Conservation (phyloP, 768 basidiomycete genomes). For the Naematelia encephala region DNA sequence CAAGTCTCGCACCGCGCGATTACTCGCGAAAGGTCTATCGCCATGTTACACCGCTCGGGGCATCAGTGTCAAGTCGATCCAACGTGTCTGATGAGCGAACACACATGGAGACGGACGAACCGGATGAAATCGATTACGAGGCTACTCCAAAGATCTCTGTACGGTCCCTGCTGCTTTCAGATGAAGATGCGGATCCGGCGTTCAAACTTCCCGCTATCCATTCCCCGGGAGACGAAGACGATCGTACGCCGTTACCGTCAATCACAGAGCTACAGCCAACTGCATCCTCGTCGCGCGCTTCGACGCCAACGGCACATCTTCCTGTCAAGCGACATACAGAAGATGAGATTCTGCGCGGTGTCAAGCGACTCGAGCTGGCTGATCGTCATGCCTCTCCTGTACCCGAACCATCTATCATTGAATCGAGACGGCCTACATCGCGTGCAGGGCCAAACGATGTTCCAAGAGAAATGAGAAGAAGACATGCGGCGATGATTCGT, state of each 20-base stretch:
- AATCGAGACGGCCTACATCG: not conserved
- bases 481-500: slow-evolving; percentile 39
- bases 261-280: slow-evolving; percentile 5
- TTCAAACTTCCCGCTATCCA: slow-evolving; percentile 43
- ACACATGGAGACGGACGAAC: slow-evolving; percentile 8
- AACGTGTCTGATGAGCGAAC: slow-evolving; percentile 14
- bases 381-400: slow-evolving; percentile 9
- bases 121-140: slow-evolving; percentile 15
- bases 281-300: not conserved
- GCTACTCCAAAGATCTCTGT: slow-evolving; percentile 41
- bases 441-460: not conserved
- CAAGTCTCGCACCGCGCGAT: slow-evolving; percentile 37
- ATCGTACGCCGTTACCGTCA: slow-evolving; percentile 7
- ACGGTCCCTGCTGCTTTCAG: slow-evolving; percentile 28
- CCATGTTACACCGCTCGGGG: slow-evolving; percentile 41
- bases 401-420: not conserved
- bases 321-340: slow-evolving; percentile 44
- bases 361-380: slow-evolving; percentile 42
- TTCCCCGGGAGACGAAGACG: slow-evolving; percentile 2
- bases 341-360: slow-evolving; percentile 38
- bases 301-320: not conserved
- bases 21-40: slow-evolving; percentile 46
- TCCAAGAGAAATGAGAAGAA: slow-evolving; percentile 17
- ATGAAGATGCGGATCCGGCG: slow-evolving; percentile 28
- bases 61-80: slow-evolving; percentile 23